Base-by-base conservation (phyloP, 2,329 filamentous ascomycete species). In the Exophiala spinifera region DNA sequence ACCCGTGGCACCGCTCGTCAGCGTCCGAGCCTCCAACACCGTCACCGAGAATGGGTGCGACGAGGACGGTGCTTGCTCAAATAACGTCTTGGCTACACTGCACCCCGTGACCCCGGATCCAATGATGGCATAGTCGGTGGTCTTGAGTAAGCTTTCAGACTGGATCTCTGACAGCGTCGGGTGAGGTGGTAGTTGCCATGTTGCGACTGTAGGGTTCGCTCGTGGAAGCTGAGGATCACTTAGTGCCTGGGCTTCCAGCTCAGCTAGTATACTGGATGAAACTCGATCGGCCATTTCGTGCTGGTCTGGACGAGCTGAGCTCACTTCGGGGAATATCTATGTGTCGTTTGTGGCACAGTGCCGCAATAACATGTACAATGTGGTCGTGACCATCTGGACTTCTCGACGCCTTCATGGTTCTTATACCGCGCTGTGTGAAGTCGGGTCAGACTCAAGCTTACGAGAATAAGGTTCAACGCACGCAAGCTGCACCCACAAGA, bases 71-170 rank as follows among this genome's bases (percentile, higher is more conserved):
- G 55, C 23, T 3, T 43, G 15, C 17, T 69, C 64, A 8, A 72
- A 56, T 1, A 72, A 55, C 5, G 63, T 64, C 28, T 65, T 65
- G 1, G 66, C 60, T 0, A 68, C 63, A 1, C 67, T 64, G 4
- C 67, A 61, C 1, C 68, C 67, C 0, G 69, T 69, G 36, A 71
- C 67, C 2, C 69, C 69, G 1, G 69, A 70, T 10, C 69, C 69
- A 37, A 71, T 69, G 33, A 72, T 64, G 1, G 56, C 66, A 48
- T 64, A 56, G 39, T 70, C 64, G 1, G 63, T 60, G 20, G 58
- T 39, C 0, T 46, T 19, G 2, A 65, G 63, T 0, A 70, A 52
- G 11, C 49, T 23, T 2, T 42, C 14, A 4, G 59, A 59, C 14
- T 63, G 57, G 1, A 37, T 36, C 1, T 58, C 46, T 3, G 61